Percentiles rank a stretch among this genome's conserved stretches.
Conservation (phyloP, 495 filamentous ascomycete genomes). For the Aspergillus heteromorphus region DNA sequence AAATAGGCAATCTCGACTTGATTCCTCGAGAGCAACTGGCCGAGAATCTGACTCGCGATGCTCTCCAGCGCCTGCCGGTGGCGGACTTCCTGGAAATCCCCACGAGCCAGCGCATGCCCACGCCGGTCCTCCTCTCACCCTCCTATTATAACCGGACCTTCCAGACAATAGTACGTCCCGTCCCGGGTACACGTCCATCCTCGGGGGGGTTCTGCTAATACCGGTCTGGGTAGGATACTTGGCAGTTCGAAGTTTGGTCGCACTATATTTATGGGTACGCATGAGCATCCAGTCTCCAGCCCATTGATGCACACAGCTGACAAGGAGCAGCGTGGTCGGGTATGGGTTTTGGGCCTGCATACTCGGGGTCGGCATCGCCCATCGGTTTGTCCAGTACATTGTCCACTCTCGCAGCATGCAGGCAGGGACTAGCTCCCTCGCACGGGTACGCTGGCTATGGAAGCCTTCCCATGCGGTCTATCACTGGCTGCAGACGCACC, state of each 20-base stretch:
- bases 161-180: constrained; percentile 28
- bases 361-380: constrained; percentile 21
- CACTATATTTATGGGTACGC: constrained; percentile 34
- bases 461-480: constrained; percentile 2
- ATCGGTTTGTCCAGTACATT: constrained; percentile 16
- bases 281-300: too few species aligned
- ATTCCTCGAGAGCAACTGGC: constrained; percentile 28
- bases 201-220: not conserved
- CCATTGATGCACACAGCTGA: not conserved
- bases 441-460: not conserved
- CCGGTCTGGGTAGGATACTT: constrained; percentile 20
- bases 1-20: constrained; percentile 22
- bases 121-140: constrained; percentile 26
- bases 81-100: constrained; percentile 30
- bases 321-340: constrained; percentile 9
- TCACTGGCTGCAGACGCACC: constrained; percentile 27
- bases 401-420: not conserved
- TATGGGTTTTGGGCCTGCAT: constrained; percentile 33
- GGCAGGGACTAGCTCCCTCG: not conserved
- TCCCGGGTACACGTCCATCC: not conserved
- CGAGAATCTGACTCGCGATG: constrained; percentile 34
- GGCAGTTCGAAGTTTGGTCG: constrained; percentile 32
- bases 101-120: constrained; percentile 10
- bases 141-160: constrained; percentile 28
- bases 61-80: constrained; percentile 25